Evolutionary conservation across 495 filamentous ascomycete genomes (phyloP), one percentile per base, ranked within the genome.

Genomic region (Sphaerosporella brunnea): DNA sequence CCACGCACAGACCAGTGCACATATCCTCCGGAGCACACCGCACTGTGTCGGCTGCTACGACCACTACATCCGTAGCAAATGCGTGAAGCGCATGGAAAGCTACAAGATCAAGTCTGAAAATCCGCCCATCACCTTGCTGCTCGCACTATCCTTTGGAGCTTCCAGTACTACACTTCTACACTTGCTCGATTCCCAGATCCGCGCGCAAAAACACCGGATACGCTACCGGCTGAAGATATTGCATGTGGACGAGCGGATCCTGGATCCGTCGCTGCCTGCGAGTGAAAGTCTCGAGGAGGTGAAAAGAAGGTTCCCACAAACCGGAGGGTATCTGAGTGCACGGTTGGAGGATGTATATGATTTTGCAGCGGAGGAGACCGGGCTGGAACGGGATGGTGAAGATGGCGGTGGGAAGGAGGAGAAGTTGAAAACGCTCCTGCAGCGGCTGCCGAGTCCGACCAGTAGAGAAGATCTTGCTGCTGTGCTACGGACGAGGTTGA

Each of bases 141-240:
- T 96, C 11, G 82, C 84, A 1, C 55, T 94, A 2, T 94, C 86
- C 1, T 76, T 84, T 51, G 90, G 92, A 0, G 68, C 82, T 2
- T 90, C 80, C 7, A 95, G 88, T 0, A 70, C 77, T n/a, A 69
- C 73, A 5, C 66, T 97, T 19, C 63, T 96, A 23, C 73, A 86
- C 56, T 68, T 95, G 15, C 65, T 96, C 15, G 71, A 81, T 55
- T 57, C 69, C 32, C 82, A 84, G 55, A 62, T 84, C 28, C 64
- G 73, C 50, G 65, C 61, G 24, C 78, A 82, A 62, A 65, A 67
- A 2, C 60, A 70, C 38, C 65, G 73, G 26, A 66, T 71, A 13
- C 73, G 76, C 2, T 93, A 78, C 53, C 69, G 73, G 11, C 59
- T 93, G 4, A 65, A 72, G 47, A 70, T 86, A 2, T 64, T 90